Percentiles rank a stretch among this genome's conserved stretches.
phyloP scores from a whole-genome alignment of 495 filamentous ascomycete genomes.

The Ascobolus immersus region DNA sequence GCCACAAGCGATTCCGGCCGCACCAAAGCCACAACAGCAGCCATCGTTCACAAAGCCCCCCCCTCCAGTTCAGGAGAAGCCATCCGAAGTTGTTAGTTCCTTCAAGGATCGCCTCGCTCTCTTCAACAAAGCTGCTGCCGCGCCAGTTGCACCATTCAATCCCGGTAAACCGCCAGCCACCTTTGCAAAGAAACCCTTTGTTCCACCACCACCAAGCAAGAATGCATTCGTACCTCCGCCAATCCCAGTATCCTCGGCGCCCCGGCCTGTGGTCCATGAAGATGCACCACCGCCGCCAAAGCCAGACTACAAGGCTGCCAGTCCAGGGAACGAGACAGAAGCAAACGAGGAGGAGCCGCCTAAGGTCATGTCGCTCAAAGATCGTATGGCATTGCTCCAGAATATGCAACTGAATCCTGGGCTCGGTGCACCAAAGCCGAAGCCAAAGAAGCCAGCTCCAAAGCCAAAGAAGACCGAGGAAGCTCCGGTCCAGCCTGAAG shows the following conservation, averaged over 20 bases:
- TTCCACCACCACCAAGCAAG: constrained; percentile 79
- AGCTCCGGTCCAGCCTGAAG: no score
- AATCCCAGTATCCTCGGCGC: constrained; percentile 26
- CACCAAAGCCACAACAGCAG: constrained; percentile 13
- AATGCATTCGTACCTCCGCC: constrained; percentile 69
- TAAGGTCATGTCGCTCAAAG: constrained; percentile 77
- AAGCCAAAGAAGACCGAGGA: constrained; percentile 32
- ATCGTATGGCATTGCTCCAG: constrained; percentile 76
- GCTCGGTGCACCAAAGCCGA: constrained; percentile 59
- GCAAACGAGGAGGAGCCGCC: constrained; percentile 50
- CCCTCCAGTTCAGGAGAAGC: constrained; percentile 56
- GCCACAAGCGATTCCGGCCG: constrained; percentile 18
- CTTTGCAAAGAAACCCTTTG: constrained; percentile 97
- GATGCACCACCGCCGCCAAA: constrained; percentile 67
- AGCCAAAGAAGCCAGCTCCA: constrained; percentile 45
- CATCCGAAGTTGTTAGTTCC: constrained; percentile 29
- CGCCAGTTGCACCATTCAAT: constrained; percentile 43
- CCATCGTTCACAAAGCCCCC: constrained; percentile 21
- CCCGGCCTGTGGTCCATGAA: constrained; percentile 62
- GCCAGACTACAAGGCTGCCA: constrained; percentile 19
- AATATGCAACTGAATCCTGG: constrained; percentile 82
- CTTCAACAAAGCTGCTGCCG: constrained; percentile 73
- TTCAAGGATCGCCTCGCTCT: constrained; percentile 90
- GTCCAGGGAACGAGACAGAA: constrained; percentile 17
- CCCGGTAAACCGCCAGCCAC: constrained; percentile 47